These are phyloP conservation scores for Puccinia polysora DNA, from an alignment of 1,284 basidiomycete genomes.

Conservation along the genomic window DNA sequence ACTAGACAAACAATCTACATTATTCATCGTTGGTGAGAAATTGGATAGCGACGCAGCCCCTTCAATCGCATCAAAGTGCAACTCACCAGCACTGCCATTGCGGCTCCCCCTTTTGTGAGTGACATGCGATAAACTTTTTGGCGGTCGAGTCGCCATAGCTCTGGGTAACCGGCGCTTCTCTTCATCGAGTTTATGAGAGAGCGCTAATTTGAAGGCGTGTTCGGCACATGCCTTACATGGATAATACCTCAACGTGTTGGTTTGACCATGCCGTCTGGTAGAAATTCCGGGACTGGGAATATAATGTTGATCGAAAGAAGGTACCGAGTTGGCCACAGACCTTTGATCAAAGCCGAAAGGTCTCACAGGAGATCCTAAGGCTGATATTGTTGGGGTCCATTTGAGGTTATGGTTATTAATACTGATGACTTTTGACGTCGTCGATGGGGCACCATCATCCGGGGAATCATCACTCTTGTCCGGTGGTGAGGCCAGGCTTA, in stretches of 20 bases:
- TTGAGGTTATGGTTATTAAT: background rate
- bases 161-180: constrained; percentile 20
- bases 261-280: constrained; percentile 8
- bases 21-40: background rate
- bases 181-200: constrained; percentile 39
- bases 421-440: background rate
- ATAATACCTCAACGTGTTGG: constrained; percentile 33
- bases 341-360: background rate
- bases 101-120: background rate
- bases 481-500: background rate
- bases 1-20: background rate
- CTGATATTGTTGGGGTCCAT: background rate
- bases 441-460: background rate
- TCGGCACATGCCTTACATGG: constrained; percentile 41
- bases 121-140: no score
- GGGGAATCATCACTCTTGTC: background rate
- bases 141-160: no score
- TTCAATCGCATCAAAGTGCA: background rate
- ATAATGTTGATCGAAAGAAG: constrained; percentile 34
- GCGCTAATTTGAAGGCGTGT: constrained; percentile 43
- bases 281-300: background rate
- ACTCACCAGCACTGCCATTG: background rate
- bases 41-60: background rate
- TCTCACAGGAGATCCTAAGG: constrained; percentile 1
- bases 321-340: constrained; percentile 22